These are phyloP conservation scores for Flaveria floridana DNA, from an alignment of 140 eudicot species.

Conservation along the genomic window DNA sequence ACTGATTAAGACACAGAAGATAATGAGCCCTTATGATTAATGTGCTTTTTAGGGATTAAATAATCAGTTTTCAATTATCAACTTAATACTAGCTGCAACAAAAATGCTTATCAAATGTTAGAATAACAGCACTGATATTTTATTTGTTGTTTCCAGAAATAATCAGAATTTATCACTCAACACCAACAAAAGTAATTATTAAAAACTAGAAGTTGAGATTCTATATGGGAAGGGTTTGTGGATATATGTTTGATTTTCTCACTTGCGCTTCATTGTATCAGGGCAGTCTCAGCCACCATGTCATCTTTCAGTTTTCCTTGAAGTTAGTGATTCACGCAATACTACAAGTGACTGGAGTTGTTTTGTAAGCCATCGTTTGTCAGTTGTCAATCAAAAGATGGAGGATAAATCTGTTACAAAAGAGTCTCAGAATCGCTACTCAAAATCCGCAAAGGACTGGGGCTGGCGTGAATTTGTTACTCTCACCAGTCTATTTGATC, in stretches of 20 bases:
- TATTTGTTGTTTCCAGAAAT: not conserved
- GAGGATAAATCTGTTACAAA: conserved; percentile 89
- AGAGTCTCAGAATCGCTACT: conserved; percentile 97
- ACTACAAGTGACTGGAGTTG: conserved; percentile 96
- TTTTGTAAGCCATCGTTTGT: conserved; percentile 93
- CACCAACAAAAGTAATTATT: conserved; percentile 5
- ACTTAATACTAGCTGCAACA: conserved; percentile 10
- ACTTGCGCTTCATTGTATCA: conserved; percentile 64
- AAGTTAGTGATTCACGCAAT: conserved; percentile 92
- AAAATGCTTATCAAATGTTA: conserved; percentile 3
- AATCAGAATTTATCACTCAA: conserved; percentile 6
- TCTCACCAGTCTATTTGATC: conserved; percentile 93
- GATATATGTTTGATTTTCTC: conserved; percentile 29
- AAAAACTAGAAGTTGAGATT: conserved; percentile 1
- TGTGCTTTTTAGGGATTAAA: conserved; percentile 7
- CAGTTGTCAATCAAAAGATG: conserved; percentile 87
- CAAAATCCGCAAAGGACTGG: conserved; percentile 99
- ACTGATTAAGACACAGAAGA: conserved; percentile 97
- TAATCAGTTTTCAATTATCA: not conserved
- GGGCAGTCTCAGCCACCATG: conserved; percentile 99
- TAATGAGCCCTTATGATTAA: conserved; percentile 61
- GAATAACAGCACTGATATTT: not conserved
- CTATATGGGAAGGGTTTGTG: conserved; percentile 17
- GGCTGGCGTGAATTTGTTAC: conserved; percentile 99
- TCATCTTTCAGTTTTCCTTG: conserved; percentile 97